These are phyloP conservation scores for Backusella liffmaniae DNA, from an alignment of 192 early-diverging fungal genomes.

Conservation along the genomic window DNA sequence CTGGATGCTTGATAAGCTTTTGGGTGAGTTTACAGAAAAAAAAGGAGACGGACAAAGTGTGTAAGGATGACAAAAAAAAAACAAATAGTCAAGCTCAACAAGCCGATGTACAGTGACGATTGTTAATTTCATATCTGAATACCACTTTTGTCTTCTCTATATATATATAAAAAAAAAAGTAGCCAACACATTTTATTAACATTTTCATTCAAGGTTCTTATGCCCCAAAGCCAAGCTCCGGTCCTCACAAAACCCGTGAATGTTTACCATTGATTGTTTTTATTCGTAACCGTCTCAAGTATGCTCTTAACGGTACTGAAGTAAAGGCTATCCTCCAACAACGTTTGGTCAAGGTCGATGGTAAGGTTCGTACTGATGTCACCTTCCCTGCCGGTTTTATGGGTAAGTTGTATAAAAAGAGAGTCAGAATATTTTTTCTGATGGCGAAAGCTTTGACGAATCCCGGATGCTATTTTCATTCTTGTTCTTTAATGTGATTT, in stretches of 20 bases:
- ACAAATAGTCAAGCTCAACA: conserved; percentile 30
- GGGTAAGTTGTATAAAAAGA: conserved; percentile 58
- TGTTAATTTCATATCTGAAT: conserved; percentile 9
- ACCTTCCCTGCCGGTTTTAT: conserved; percentile 98
- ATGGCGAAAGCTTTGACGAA: conserved; percentile 31
- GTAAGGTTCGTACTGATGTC: conserved; percentile 94
- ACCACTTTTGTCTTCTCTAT: not conserved
- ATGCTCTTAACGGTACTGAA: conserved; percentile 98
- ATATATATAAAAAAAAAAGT: not conserved
- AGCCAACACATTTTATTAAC: not conserved
- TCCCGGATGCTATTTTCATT: conserved; percentile 28
- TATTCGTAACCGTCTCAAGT: conserved; percentile 99
- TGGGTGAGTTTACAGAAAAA: conserved; percentile 52
- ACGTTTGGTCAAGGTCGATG: conserved; percentile 98
- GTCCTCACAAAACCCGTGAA: conserved; percentile 95
- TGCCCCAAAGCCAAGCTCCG: conserved; percentile 41
- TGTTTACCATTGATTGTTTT: conserved; percentile 98
- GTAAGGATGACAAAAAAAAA: conserved; percentile 7
- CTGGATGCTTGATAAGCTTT: conserved; percentile 99
- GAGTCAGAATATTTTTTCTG: not conserved
- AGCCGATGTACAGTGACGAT: conserved; percentile 25
- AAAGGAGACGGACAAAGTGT: not conserved
- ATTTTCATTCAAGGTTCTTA: conserved; percentile 21
- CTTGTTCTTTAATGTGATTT: not conserved
- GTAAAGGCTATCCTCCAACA: conserved; percentile 96